Percentiles rank a stretch among this genome's conserved stretches.
phyloP scores from a whole-genome alignment of 1,284 basidiomycete genomes.

The Marasmius tenuissimus region DNA sequence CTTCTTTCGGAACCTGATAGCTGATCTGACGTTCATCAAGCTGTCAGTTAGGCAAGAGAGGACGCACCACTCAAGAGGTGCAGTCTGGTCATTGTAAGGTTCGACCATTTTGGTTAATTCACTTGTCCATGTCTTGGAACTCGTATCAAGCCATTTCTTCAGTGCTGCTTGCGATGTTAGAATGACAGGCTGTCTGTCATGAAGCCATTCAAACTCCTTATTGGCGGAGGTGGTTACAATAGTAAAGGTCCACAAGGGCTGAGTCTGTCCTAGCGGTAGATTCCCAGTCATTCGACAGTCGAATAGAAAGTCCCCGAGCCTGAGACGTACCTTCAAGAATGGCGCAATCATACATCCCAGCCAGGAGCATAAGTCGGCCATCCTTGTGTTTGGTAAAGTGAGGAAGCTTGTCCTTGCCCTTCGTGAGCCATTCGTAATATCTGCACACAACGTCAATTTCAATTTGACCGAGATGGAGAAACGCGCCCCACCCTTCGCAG shows the following conservation, averaged over 20 bases:
- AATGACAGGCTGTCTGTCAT: constrained; percentile 93
- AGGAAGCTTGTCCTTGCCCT: constrained; percentile 75
- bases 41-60: not conserved
- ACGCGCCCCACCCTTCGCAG: constrained; percentile 65
- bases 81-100: constrained; percentile 56
- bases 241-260: constrained; percentile 80
- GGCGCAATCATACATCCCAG: constrained; percentile 84
- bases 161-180: constrained; percentile 65
- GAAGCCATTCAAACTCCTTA: constrained; percentile 74
- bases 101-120: constrained; percentile 65
- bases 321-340: constrained; percentile 54
- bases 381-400: constrained; percentile 77
- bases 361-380: constrained; percentile 76
- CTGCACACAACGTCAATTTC: constrained; percentile 36
- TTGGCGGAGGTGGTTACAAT: constrained; percentile 85
- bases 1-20: constrained; percentile 87
- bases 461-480: not conserved
- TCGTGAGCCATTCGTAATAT: constrained; percentile 92
- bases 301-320: constrained; percentile 5
- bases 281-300: constrained; percentile 8
- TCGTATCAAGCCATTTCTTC: constrained; percentile 78
- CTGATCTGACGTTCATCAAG: constrained; percentile 33
- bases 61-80: constrained; percentile 67
- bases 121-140: constrained; percentile 58
- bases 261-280: constrained; percentile 42